Percentiles rank a stretch among this genome's conserved stretches.
phyloP scores from a whole-genome alignment of 2,329 filamentous ascomycete genomes.

The Aspergillus quadrilineatus region DNA sequence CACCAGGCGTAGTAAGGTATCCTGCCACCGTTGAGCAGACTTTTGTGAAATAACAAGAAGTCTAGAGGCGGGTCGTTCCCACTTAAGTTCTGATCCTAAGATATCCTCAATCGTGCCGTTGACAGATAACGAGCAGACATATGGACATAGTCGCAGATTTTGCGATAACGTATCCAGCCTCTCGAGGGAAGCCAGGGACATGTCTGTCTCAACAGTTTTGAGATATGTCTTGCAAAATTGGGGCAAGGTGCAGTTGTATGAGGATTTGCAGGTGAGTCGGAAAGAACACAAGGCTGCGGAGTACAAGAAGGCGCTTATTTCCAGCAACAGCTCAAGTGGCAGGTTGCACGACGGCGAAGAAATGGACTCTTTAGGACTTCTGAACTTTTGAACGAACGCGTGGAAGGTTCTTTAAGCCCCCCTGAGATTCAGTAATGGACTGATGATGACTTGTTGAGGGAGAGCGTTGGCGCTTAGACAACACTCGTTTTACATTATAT shows the following conservation, averaged over 20 bases:
- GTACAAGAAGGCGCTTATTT: conserved; percentile 1
- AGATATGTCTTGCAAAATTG: neutral
- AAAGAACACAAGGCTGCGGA: neutral
- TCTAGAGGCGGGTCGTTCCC: neutral
- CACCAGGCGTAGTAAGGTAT: neutral
- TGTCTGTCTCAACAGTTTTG: neutral
- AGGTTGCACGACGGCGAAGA: neutral
- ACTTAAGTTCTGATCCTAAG: neutral
- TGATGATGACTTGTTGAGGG: too few relatives aligned
- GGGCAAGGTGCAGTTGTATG: neutral
- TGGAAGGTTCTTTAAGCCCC: too few relatives aligned
- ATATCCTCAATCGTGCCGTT: neutral
- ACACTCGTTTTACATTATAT: too few relatives aligned
- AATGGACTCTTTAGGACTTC: neutral
- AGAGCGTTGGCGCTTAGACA: too few relatives aligned
- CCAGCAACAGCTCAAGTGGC: neutral
- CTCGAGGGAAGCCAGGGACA: neutral
- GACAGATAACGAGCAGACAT: neutral
- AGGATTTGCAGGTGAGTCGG: neutral
- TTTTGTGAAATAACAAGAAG: neutral
- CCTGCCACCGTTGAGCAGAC: neutral
- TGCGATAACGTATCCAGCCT: neutral
- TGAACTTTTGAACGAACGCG: too few relatives aligned
- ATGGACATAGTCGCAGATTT: neutral
- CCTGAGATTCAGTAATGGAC: too few relatives aligned